Evolutionary conservation across 345 rosid genomes (phyloP), one percentile per base, ranked within the genome.

Genomic region (Nephelium lappaceum): DNA sequence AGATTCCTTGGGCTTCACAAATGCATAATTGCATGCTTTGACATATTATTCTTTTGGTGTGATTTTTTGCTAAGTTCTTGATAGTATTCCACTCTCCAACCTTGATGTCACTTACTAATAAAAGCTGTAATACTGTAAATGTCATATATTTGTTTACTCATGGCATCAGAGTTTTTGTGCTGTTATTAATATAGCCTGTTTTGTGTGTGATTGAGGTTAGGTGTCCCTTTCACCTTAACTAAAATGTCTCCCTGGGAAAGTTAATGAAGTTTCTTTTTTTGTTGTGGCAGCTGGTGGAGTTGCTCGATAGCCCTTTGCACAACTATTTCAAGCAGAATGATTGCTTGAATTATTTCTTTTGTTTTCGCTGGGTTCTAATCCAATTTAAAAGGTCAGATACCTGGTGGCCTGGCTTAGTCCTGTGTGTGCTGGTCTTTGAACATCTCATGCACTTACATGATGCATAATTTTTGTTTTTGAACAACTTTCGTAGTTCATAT

Each of bases 261-360:
- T 58, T 19, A 69, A n/a, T 77, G 65, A 76, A 71, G 77, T 66
- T 53, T 41, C 62, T 43, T 55, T 77, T 77, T 61, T 80, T 64
- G 21, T 75, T 81, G 41, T 84, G 74, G 72, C 94, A 97, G 99
- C 84, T 94, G 83, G 98, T 94, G 87, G 98, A 97, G 87, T 89
- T 93, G 81, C 86, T 97, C 66, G 99, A 97, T 73, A 69, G 76
- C 81, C 99, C 98, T 4, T 84, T 97, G 89, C 97, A 94, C 70
- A 87, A 89, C 85, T 93, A 97, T 84, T 93, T 94, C 80, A 86
- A 83, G 91, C 94, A 94, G 88, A 93, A 94, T 72, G 98, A 97
- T 69, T 97, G 99, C 86, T 88, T 97, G 93, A 97, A 94, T 86
- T 97, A 91, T 83, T 97, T 97, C 95, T 94, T 97, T 84, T 97